Conservation (phyloP, 1,284 basidiomycete genomes). For the Mycosarcoma mackinlayi region DNA sequence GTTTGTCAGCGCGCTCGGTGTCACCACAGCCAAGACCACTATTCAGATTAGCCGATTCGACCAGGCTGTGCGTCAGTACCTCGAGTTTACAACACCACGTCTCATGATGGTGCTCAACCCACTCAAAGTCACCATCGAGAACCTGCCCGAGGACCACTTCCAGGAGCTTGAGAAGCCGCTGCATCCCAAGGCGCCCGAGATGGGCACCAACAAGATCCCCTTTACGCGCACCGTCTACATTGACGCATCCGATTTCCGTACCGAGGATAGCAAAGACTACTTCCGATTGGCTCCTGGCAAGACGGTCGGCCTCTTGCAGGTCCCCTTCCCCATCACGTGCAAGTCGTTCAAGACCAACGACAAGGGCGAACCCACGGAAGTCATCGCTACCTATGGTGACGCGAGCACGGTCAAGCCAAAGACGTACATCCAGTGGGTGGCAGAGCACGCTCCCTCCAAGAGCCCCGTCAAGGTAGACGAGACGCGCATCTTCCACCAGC, state of each 20-base stretch:
- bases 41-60: conserved; percentile 92
- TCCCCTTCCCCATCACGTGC: conserved; percentile 94
- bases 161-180: conserved; percentile 88
- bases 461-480: conserved; percentile 88
- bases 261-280: conserved; percentile 91
- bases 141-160: conserved; percentile 86
- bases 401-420: conserved; percentile 80
- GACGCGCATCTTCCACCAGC: conserved; percentile 87
- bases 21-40: conserved; percentile 83
- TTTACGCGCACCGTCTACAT: conserved; percentile 93
- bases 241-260: conserved; percentile 91
- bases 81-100: conserved; percentile 88
- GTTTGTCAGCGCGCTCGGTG: conserved; percentile 92
- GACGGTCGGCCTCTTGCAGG: conserved; percentile 95
- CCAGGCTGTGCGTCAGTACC: conserved; percentile 85
- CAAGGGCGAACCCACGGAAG: conserved; percentile 76
- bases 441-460: conserved; percentile 80
- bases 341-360: conserved; percentile 82
- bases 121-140: conserved; percentile 85
- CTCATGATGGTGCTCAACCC: conserved; percentile 93
- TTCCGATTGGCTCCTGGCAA: conserved; percentile 97
- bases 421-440: conserved; percentile 98
- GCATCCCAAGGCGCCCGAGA: conserved; percentile 91
- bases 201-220: conserved; percentile 84
- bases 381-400: conserved; percentile 76